Evolutionary conservation across 768 basidiomycete species (phyloP).

Genomic region (Termitomyces sp.): DNA sequence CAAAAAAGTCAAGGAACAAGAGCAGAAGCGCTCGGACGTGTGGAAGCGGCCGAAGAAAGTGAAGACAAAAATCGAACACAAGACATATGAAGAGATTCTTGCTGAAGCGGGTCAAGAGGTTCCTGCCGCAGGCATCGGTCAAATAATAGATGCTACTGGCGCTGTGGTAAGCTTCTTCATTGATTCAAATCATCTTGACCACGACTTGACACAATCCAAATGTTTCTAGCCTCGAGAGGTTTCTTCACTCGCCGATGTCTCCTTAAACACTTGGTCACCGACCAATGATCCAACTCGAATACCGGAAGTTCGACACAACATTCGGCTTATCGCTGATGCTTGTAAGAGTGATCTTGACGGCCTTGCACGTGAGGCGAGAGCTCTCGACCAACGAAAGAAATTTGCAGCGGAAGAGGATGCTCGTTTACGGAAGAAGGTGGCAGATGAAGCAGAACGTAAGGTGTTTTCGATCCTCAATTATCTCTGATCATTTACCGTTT

Average conservation of each 20-base stretch:
- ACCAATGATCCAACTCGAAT: slow-evolving; percentile 84
- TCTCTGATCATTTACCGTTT: slow-evolving; percentile 1
- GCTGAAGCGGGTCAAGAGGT: slow-evolving; percentile 76
- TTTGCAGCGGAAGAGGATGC: slow-evolving; percentile 69
- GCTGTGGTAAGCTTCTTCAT: slow-evolving; percentile 60
- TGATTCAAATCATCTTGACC: neutral
- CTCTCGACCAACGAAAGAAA: slow-evolving; percentile 74
- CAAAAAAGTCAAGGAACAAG: slow-evolving; percentile 51
- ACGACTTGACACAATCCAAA: slow-evolving; percentile 5
- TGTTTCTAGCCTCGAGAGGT: slow-evolving; percentile 75
- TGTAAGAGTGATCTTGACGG: slow-evolving; percentile 85
- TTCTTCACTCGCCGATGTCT: slow-evolving; percentile 76
- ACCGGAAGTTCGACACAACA: slow-evolving; percentile 96
- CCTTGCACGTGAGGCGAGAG: slow-evolving; percentile 85
- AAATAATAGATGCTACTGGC: slow-evolving; percentile 93
- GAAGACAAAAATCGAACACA: slow-evolving; percentile 86
- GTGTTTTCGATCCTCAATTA: slow-evolving; percentile 20
- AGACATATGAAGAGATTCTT: slow-evolving; percentile 95
- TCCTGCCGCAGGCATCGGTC: slow-evolving; percentile 58
- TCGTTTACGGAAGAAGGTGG: slow-evolving; percentile 63
- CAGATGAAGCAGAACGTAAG: slow-evolving; percentile 76
- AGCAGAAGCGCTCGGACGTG: slow-evolving; percentile 63
- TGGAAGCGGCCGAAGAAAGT: slow-evolving; percentile 88
- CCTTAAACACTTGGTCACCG: slow-evolving; percentile 78
- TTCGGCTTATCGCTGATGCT: slow-evolving; percentile 80